Base-by-base conservation (phyloP, 1,284 basidiomycete genomes). In the Hemileia vastatrix region DNA sequence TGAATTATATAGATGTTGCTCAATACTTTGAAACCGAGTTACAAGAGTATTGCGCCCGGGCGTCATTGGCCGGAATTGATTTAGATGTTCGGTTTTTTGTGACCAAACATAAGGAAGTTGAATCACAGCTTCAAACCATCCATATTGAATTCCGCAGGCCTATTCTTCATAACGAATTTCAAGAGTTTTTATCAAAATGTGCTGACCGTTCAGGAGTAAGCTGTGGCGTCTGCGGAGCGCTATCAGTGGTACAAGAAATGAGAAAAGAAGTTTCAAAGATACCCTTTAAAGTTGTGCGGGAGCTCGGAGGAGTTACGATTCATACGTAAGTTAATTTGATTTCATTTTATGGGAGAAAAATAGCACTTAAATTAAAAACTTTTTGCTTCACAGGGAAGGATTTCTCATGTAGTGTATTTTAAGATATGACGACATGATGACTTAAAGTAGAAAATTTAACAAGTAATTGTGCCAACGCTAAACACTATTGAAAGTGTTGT, bases 61-160 rank as follows among this genome's bases (percentile, higher is more conserved):
- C 47, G 9, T 19, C 6, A 8, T 27, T 21, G 8, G 50, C 31
- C 45, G 54, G 60, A 18, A 54, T 63, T 31, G 27, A 44, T 11
- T 24, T 63, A 31, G 54, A 63, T 51, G 31, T 63, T 1, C 48
- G 47, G 36, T 43, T 63, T 51, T 63, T 55, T 52, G 36, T 63
- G 15, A 63, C 60, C 4, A 8, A 32, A 51, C 48, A 63, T 44
- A 54, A 49, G 13, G 9, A 19, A 4, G 9, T 54, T n/a, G 24
- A 13, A 31, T 40, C 50, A 11, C n/a, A 15, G n/a, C 47, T 47
- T 6, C 19, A 33, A 18, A 40, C 60, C 6, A 51, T 63, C 13
- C 54, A 63, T 23, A 11, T 63, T 11, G 40, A 44, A 24, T 63
- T 53, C 54, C 47, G 43, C n/a, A 52, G 60, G 18, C 60, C 60